Base-by-base conservation (phyloP, 352 stramenopile genomes). In the Pythium chondricola region DNA sequence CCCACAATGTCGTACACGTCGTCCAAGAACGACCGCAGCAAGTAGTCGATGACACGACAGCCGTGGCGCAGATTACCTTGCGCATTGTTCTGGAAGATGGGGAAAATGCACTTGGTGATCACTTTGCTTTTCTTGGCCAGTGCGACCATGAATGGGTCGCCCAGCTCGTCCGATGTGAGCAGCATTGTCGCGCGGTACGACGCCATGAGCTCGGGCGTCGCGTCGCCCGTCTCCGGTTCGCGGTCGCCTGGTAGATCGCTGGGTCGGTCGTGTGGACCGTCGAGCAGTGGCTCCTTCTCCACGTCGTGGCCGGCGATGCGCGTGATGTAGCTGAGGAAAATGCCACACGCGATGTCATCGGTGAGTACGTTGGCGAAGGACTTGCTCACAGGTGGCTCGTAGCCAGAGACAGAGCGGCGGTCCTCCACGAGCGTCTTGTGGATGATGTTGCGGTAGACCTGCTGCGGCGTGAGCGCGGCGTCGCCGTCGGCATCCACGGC, bases 131-230 rank as follows among this genome's bases (percentile, higher is more conserved):
- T 93, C 59, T 83, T 78, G 27, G 62, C 61, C 8, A 96, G 63
- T 58, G 95, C 95, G 48, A 70, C 78, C 25, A 93, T 65, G 48
- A 95, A 62, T 52, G 71, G 63, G 38, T 95, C 84, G 17, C 73
- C 76, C 33, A 81, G 64, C 48, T 95, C 79, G 39, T 93, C 83
- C 59, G 83, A 93, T 33, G 85, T 87, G 40, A 96, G 65, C 56
- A 96, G 58, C 83, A 96, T 94, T 41, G 85, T 96, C 36, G 84
- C 87, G 44, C 77, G 74, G 65, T 88, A 92, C 39, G 80, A 90
- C 44, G 71, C 63, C 43, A 85, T 59, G 50, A 95, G 53, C 27
- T 83, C 80, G 16, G 71, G 61, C 27, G 79, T 75, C 24, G 88
- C 83, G 24, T 73, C 49, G 9, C 58, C 61, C 17, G 41, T 25